These are phyloP conservation scores for Sporothrix pallida DNA, from an alignment of 2,329 filamentous ascomycete species.

Conservation along the genomic window DNA sequence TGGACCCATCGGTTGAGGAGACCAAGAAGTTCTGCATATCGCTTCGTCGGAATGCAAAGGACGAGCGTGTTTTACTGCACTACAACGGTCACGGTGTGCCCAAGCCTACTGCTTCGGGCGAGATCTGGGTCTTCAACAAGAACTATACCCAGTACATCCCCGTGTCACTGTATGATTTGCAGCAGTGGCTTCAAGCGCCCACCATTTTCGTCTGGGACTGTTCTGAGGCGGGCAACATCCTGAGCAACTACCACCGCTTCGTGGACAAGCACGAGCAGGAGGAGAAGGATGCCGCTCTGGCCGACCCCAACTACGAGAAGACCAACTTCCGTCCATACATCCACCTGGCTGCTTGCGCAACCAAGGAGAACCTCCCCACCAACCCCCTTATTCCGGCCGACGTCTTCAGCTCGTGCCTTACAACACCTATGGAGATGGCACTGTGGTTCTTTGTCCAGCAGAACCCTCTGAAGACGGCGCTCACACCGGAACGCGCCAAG, in stretches of 20 bases:
- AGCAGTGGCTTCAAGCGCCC: slow-evolving; percentile 93
- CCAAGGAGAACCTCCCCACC: slow-evolving; percentile 91
- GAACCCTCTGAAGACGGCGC: slow-evolving; percentile 72
- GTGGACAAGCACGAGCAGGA: slow-evolving; percentile 94
- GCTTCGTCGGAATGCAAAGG: slow-evolving; percentile 87
- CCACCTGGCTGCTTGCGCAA: slow-evolving; percentile 87
- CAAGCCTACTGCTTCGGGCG: slow-evolving; percentile 90
- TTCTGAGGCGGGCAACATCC: slow-evolving; percentile 93
- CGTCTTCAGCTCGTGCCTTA: slow-evolving; percentile 93
- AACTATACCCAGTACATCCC: slow-evolving; percentile 99
- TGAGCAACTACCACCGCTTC: slow-evolving; percentile 92
- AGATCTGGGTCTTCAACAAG: slow-evolving; percentile 99
- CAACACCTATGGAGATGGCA: slow-evolving; percentile 96
- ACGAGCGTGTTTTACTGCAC: slow-evolving; percentile 94
- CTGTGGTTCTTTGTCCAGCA: slow-evolving; percentile 95
- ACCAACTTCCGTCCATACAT: slow-evolving; percentile 74
- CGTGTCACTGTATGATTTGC: slow-evolving; percentile 91
- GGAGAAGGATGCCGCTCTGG: slow-evolving; percentile 74
- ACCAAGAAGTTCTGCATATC: slow-evolving; percentile 96
- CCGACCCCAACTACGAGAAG: slow-evolving; percentile 84
- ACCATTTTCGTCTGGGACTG: slow-evolving; percentile 98
- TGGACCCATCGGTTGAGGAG: slow-evolving; percentile 96
- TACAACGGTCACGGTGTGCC: slow-evolving; percentile 99
- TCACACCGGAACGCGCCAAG: slow-evolving; percentile 82
- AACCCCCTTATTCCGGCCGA: slow-evolving; percentile 93